phyloP scores from a whole-genome alignment of 768 basidiomycete genomes.

The Hericium erinaceus region DNA sequence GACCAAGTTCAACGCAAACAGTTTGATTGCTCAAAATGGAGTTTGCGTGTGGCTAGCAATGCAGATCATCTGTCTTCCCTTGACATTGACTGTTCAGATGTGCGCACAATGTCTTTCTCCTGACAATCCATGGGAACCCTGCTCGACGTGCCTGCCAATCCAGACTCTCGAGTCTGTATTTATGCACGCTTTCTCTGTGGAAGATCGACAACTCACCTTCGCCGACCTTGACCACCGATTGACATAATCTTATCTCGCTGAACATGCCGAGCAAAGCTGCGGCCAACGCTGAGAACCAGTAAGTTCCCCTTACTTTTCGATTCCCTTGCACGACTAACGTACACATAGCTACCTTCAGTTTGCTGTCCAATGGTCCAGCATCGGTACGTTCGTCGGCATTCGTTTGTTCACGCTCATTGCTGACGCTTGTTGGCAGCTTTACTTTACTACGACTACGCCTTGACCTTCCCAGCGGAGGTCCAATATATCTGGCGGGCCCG shows the following conservation, averaged over 20 bases:
- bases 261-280: background rate
- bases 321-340: background rate
- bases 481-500: slow-evolving; percentile 23
- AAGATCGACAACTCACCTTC: background rate
- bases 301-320: background rate
- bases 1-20: too few relatives aligned
- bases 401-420: background rate
- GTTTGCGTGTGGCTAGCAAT: too few relatives aligned
- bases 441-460: slow-evolving; percentile 25
- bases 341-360: slow-evolving; percentile 3
- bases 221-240: background rate
- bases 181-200: background rate
- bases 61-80: background rate
- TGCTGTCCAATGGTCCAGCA: slow-evolving; percentile 5
- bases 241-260: background rate
- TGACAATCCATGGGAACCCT: background rate
- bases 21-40: too few relatives aligned
- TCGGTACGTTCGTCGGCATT: background rate
- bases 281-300: background rate
- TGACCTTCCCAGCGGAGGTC: slow-evolving; percentile 25
- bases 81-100: background rate
- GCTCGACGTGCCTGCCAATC: background rate
- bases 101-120: background rate
- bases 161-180: background rate
- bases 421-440: slow-evolving; percentile 1